phyloP scores from a whole-genome alignment of 306 rosid genomes.

The Rosa persica region DNA sequence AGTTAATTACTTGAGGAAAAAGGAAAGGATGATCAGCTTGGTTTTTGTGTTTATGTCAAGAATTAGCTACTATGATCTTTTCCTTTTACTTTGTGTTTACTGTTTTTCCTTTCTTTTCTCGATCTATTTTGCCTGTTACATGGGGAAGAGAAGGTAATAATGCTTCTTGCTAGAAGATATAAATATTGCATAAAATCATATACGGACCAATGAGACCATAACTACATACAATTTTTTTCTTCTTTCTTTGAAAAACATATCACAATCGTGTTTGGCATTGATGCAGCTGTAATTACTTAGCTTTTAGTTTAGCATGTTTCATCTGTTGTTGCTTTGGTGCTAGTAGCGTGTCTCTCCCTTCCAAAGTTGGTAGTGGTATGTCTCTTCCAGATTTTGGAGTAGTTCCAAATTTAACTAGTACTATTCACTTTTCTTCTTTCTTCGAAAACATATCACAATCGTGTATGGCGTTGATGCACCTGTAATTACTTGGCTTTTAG shows the following conservation, averaged over 20 bases:
- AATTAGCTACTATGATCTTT: neutral
- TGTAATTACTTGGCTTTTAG: neutral
- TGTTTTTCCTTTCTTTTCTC: neutral
- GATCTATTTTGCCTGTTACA: neutral
- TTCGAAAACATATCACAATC: neutral
- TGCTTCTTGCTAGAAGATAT: neutral
- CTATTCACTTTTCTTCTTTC: neutral
- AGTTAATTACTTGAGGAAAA: neutral
- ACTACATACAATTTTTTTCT: neutral
- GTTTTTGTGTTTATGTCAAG: neutral
- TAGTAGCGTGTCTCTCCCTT: neutral
- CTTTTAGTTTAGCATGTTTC: neutral
- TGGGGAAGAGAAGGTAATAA: neutral
- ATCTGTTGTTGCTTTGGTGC: neutral
- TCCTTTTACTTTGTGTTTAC: conserved; percentile 2
- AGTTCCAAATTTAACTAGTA: neutral
- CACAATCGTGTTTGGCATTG: neutral
- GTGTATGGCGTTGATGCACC: neutral
- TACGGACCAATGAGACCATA: neutral
- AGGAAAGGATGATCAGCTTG: neutral
- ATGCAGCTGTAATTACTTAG: neutral
- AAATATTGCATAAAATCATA: neutral
- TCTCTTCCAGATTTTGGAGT: neutral
- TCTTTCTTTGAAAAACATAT: neutral
- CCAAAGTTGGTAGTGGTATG: neutral